These are phyloP conservation scores for Glarea lozoyensis DNA, from an alignment of 495 filamentous ascomycete species.

Conservation along the genomic window DNA sequence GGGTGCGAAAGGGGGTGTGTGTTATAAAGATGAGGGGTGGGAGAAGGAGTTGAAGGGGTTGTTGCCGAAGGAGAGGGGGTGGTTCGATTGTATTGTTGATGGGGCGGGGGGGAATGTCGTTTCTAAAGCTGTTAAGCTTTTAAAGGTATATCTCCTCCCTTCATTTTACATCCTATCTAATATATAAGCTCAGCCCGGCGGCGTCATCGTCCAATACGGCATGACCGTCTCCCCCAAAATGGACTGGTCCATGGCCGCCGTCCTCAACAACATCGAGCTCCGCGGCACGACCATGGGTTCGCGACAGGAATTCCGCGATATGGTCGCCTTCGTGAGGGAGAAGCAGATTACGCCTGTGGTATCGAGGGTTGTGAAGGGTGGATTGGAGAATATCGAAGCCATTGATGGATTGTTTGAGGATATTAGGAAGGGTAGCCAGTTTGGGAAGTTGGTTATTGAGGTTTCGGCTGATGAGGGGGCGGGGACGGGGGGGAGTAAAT, in stretches of 20 bases:
- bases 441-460: slow-evolving; percentile 64
- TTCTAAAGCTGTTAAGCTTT: slow-evolving; percentile 42
- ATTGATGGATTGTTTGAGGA: slow-evolving; percentile 66
- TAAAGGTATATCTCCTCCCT: slow-evolving; percentile 37
- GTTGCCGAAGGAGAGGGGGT: slow-evolving; percentile 49
- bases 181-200: slow-evolving; percentile 34
- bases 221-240: slow-evolving; percentile 71
- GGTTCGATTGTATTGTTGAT: slow-evolving; percentile 64
- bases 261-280: slow-evolving; percentile 70
- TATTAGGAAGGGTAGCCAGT: slow-evolving; percentile 66
- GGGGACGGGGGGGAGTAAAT: slow-evolving; percentile 8
- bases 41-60: slow-evolving; percentile 51
- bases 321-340: slow-evolving; percentile 62
- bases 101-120: slow-evolving; percentile 71
- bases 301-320: slow-evolving; percentile 63
- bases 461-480: background rate
- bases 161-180: slow-evolving; percentile 11
- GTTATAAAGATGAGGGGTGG: slow-evolving; percentile 57
- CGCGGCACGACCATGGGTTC: slow-evolving; percentile 69
- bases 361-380: slow-evolving; percentile 44
- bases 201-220: slow-evolving; percentile 61
- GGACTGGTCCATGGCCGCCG: slow-evolving; percentile 60
- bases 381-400: slow-evolving; percentile 51
- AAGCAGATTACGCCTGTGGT: slow-evolving; percentile 59
- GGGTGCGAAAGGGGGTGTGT: slow-evolving; percentile 62